Evolutionary conservation across 2,329 filamentous ascomycete genomes (phyloP), one percentile per base, ranked within the genome.

Genomic region (Phoma sp.): DNA sequence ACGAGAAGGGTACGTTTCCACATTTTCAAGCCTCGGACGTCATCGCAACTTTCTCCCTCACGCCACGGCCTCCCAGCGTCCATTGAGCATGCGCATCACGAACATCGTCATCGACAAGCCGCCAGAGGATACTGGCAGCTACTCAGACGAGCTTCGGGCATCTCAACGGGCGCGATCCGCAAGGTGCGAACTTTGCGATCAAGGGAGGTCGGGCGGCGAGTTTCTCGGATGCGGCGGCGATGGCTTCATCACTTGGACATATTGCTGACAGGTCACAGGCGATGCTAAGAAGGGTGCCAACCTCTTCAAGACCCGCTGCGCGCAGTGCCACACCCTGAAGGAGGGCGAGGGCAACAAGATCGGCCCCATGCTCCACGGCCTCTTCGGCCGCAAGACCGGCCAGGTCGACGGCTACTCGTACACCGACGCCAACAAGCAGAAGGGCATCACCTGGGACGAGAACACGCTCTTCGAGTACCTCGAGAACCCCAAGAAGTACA

Each of bases 401-500:
- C 85, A 88, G 77, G 91, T 96, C 70, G 89, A 92, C 39, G 93
- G 95, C 67, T 99, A 90, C 87, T 83, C 92, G 76, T 99, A 98
- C 88, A 96, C 95, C 80, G 95, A 99, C 77, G 95, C 93, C 86
- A 99, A 99, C 91, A 98, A 98, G 90, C 83, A 89, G 76, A 96
- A 96, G 85, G 93, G 89, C 74, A 87, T 99, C 71, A 84, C 81
- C 72, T 99, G 95, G 95, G 81, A 92, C 69, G 87, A 96, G 76
- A 79, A 87, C 65, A 90, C 91, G 80, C 86, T 99, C 72, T 98
- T 96, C 82, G 86, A 88, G 68, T 99, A 99, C 88, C 93, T 99
- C 75, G 95, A 99, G 87, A 98, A 98, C 90, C 95, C 95, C 83
- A 99, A 99, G 90, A 98, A 98, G 87, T 99, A 93, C 88, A 97